phyloP scores from a whole-genome alignment of 768 basidiomycete genomes.

The Macrolepiota dolichaula region DNA sequence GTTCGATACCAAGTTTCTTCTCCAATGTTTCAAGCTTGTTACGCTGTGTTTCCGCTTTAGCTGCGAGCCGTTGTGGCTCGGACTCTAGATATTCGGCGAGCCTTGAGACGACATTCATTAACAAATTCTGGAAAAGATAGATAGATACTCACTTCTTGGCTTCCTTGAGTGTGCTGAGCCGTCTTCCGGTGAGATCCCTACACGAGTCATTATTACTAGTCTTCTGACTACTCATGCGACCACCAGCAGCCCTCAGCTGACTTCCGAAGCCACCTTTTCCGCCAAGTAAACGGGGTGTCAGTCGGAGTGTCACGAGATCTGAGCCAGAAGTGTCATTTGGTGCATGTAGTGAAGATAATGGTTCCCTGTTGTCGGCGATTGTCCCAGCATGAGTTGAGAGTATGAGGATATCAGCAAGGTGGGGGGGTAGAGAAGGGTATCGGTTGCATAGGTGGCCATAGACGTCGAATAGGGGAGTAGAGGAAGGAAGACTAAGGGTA shows the following conservation, averaged over 20 bases:
- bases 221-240: constrained; percentile 95
- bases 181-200: constrained; percentile 84
- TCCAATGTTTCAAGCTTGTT: constrained; percentile 85
- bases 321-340: constrained; percentile 15
- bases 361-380: constrained; percentile 22
- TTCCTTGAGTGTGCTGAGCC: constrained; percentile 93
- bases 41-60: constrained; percentile 71
- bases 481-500: constrained; percentile 26
- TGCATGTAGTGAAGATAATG: constrained; percentile 23
- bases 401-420: constrained; percentile 24
- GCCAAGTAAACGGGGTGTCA: constrained; percentile 74
- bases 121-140: background rate
- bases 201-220: constrained; percentile 95
- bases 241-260: constrained; percentile 94
- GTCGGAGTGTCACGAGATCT: constrained; percentile 59
- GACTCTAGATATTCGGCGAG: constrained; percentile 83
- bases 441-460: constrained; percentile 29
- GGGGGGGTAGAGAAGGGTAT: constrained; percentile 32
- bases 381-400: constrained; percentile 38
- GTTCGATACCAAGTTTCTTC: constrained; percentile 72
- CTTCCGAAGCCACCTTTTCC: constrained; percentile 99
- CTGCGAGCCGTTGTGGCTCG: constrained; percentile 78
- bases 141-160: constrained; percentile 75
- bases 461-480: constrained; percentile 26
- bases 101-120: constrained; percentile 32